Percentiles rank a stretch among this genome's conserved stretches.
Evolutionary conservation across 225 moss, liverwort and hornwort genomes (phyloP).

Genomic region (Pleurozium schreberi): DNA sequence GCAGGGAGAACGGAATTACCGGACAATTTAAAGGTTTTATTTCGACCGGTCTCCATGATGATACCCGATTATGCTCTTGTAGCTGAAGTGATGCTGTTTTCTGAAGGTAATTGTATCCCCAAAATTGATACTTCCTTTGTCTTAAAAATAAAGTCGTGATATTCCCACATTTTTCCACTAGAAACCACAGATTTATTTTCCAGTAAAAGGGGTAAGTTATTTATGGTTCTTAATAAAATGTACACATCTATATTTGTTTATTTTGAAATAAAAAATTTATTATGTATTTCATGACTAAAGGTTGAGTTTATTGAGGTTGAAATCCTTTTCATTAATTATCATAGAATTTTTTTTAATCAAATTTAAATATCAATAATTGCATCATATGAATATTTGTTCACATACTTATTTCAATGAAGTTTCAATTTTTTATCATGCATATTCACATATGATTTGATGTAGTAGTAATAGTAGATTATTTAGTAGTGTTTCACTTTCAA

Average conservation of each 20-base stretch:
- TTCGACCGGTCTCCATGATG: constrained; percentile 93
- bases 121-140: rapidly evolving
- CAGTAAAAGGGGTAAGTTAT: too few relatives aligned
- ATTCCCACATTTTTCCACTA: background rate
- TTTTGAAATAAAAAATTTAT: background rate
- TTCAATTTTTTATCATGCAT: background rate
- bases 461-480: background rate
- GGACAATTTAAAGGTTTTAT: constrained; percentile 77
- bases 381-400: too few relatives aligned
- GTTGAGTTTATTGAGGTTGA: too few relatives aligned
- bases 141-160: background rate
- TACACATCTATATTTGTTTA: too few relatives aligned
- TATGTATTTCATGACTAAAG: too few relatives aligned
- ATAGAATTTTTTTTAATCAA: too few relatives aligned
- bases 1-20: constrained; percentile 70
- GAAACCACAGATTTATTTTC: background rate
- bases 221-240: too few relatives aligned
- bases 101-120: constrained; percentile 25
- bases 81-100: constrained; percentile 87
- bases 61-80: constrained; percentile 89
- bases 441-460: too few relatives aligned
- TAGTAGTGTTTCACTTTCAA: rapidly evolving
- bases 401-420: background rate
- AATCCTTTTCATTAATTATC: background rate
- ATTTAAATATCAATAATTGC: background rate